These are phyloP conservation scores for Cyanidioschyzon merolae DNA, from an alignment of 23 red algal species.

Conservation along the genomic window DNA sequence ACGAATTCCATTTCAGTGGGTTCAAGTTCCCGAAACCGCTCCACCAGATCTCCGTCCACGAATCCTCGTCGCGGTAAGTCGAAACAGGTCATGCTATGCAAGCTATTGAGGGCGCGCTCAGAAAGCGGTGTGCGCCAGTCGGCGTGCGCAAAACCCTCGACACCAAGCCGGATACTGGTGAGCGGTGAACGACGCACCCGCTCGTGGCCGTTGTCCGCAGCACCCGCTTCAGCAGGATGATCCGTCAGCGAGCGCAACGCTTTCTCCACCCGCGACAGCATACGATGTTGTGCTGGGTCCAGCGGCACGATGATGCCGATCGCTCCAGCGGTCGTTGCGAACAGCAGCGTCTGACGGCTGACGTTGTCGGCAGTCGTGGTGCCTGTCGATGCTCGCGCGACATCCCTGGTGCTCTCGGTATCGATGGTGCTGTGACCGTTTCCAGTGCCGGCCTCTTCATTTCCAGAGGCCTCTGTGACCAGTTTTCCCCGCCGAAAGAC, in stretches of 20 bases:
- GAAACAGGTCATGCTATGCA: background rate
- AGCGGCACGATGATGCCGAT: conserved; percentile 71
- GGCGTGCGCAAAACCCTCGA: conserved; percentile 69
- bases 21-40: conserved; percentile 77
- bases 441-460: conserved; percentile 13
- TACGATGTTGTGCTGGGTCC: conserved; percentile 37
- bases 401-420: background rate
- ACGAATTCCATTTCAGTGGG: conserved; percentile 58
- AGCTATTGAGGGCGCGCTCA: conserved; percentile 17
- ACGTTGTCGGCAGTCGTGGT: background rate
- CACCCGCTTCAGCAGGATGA: background rate
- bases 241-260: conserved; percentile 28
- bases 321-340: conserved; percentile 70
- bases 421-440: no score
- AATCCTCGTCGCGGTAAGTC: conserved; percentile 22
- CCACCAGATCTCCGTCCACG: conserved; percentile 94
- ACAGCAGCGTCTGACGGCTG: conserved; percentile 36
- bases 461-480: conserved; percentile 56
- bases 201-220: conserved; percentile 6
- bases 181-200: conserved; percentile 9
- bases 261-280: conserved; percentile 59
- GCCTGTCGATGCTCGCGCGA: no score
- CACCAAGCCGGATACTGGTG: conserved; percentile 22
- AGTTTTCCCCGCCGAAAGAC: conserved; percentile 57
- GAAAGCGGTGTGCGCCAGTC: conserved; percentile 65